Evolutionary conservation across 2,329 filamentous ascomycete genomes (phyloP).

Genomic region (Penicillium sp.): DNA sequence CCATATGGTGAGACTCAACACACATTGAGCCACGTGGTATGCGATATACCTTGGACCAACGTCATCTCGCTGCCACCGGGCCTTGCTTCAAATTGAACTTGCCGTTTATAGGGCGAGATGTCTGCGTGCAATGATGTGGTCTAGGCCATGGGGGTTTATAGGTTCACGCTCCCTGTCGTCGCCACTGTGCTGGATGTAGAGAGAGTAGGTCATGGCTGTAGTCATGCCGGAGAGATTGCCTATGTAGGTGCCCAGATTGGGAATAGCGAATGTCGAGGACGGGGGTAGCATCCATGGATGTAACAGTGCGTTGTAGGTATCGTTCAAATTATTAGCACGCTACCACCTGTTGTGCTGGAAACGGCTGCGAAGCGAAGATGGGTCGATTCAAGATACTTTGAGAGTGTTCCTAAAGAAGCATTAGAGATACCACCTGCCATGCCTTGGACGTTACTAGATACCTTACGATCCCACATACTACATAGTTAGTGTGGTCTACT

Average conservation of each 20-base stretch:
- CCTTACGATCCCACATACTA: neutral
- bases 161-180: neutral
- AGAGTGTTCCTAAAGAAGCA: too few species aligned
- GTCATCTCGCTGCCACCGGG: slow-evolving; percentile 40
- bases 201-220: slow-evolving; percentile 13
- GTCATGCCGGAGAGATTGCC: slow-evolving; percentile 8
- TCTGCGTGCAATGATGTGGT: slow-evolving; percentile 42
- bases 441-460: neutral
- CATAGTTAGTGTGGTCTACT: too few species aligned
- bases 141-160: slow-evolving; percentile 36
- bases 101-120: slow-evolving; percentile 41
- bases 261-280: neutral
- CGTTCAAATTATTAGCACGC: neutral
- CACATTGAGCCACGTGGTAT: slow-evolving; percentile 40
- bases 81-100: slow-evolving; percentile 38
- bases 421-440: neutral
- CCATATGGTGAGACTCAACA: slow-evolving; percentile 43
- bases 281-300: neutral
- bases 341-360: neutral
- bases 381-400: neutral
- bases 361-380: neutral
- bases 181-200: slow-evolving; percentile 23
- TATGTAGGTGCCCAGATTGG: neutral
- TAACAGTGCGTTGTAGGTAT: neutral
- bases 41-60: slow-evolving; percentile 44